Evolutionary conservation across 202 grass and related monocot genomes (phyloP).

Genomic region (Panicum virgatum): DNA sequence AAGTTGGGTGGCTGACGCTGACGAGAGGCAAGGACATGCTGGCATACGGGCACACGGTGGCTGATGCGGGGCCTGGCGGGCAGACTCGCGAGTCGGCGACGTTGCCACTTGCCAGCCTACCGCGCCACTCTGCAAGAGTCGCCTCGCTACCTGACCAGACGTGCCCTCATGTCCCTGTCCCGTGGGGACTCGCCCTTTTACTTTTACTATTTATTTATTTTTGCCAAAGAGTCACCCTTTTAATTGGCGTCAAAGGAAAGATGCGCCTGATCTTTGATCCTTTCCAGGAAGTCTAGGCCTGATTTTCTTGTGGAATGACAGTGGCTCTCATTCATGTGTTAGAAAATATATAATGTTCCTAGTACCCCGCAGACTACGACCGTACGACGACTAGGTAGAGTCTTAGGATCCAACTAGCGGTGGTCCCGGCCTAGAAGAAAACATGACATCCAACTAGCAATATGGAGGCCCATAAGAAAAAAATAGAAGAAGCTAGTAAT

Average conservation of each 20-base stretch:
- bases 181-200: not conserved
- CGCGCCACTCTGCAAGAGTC: not conserved
- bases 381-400: no score
- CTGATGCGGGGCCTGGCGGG: not conserved
- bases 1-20: conserved; percentile 30
- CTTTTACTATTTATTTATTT: no score
- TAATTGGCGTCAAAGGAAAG: not conserved
- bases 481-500: no score
- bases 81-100: conserved; percentile 11
- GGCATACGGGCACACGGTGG: not conserved
- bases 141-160: not conserved
- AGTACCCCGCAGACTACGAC: no score
- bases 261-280: not conserved
- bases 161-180: not conserved
- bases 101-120: conserved; percentile 11
- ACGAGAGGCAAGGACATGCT: not conserved
- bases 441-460: no score
- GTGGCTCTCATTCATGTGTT: not conserved
- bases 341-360: no score
- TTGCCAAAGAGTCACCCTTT: not conserved
- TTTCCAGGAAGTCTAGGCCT: not conserved
- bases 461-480: no score
- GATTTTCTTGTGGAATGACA: not conserved
- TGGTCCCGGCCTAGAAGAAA: no score
- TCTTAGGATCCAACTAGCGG: no score